These are phyloP conservation scores for Acer negundo DNA, from an alignment of 345 rosid species.

Conservation along the genomic window DNA sequence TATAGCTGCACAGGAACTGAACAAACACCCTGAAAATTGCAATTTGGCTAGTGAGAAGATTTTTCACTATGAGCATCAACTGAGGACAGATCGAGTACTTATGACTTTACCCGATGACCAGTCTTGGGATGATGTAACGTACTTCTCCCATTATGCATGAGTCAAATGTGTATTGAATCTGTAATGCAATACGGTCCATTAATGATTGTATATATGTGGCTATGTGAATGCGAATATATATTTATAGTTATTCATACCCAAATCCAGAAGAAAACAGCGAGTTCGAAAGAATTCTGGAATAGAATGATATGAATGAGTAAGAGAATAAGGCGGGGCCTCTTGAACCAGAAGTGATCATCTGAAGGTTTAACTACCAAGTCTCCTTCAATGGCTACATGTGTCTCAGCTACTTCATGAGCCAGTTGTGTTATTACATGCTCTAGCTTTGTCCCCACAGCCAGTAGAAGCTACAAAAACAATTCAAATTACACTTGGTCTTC, in stretches of 20 bases:
- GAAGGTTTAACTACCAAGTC: constrained; percentile 17
- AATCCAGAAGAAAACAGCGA: constrained; percentile 24
- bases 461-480: constrained; percentile 14
- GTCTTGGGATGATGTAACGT: constrained; percentile 11
- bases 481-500: no score
- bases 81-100: background rate
- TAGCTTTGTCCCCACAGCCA: constrained; percentile 14
- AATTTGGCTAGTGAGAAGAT: background rate
- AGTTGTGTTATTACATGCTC: constrained; percentile 20
- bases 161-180: constrained; percentile 10
- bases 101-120: constrained; percentile 11
- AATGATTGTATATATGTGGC: background rate
- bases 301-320: constrained; percentile 13
- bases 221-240: background rate
- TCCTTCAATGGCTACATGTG: constrained; percentile 18
- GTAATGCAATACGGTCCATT: background rate
- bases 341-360: constrained; percentile 25
- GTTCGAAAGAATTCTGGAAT: constrained; percentile 20
- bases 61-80: background rate
- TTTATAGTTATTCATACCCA: background rate
- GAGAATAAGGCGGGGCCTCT: constrained; percentile 7
- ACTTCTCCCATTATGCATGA: constrained; percentile 18
- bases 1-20: constrained; percentile 20
- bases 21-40: constrained; percentile 14
- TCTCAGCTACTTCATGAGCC: constrained; percentile 18